Evolutionary conservation across 192 early-diverging fungal species (phyloP).

Genomic region (Backusella morwellensis): DNA sequence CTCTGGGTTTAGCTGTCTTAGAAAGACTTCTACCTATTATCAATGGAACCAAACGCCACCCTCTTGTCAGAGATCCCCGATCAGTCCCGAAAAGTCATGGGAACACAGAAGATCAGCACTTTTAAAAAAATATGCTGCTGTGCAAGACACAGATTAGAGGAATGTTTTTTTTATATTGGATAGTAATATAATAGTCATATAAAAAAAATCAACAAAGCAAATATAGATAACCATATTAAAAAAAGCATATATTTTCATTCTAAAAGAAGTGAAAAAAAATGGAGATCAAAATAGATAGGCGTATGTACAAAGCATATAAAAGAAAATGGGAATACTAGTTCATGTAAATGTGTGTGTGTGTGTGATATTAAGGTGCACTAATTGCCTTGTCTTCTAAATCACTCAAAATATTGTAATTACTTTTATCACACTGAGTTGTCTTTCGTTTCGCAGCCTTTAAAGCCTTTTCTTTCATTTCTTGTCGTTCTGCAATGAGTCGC

Average conservation of each 20-base stretch:
- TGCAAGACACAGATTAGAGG: neutral
- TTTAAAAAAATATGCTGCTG: slow-evolving; percentile 19
- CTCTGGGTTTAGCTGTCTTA: slow-evolving; percentile 1
- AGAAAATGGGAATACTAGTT: neutral
- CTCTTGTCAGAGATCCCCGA: neutral
- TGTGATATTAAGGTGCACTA: slow-evolving; percentile 6
- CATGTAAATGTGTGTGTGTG: neutral
- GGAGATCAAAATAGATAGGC: neutral
- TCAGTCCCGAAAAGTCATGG: slow-evolving; percentile 20
- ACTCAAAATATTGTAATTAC: neutral
- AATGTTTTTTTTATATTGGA: neutral
- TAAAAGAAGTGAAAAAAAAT: neutral
- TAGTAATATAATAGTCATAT: neutral
- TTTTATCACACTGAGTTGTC: slow-evolving; percentile 4
- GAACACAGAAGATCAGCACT: slow-evolving; percentile 17
- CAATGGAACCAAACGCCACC: slow-evolving; percentile 22
- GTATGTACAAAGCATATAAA: neutral
- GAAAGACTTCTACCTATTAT: slow-evolving; percentile 18
- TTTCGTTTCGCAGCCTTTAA: neutral
- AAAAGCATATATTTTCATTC: neutral
- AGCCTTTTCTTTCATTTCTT: slow-evolving; percentile 6
- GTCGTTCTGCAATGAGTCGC: neutral
- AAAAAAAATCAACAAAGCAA: neutral
- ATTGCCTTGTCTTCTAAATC: slow-evolving; percentile 13
- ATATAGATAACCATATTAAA: neutral